phyloP scores from a whole-genome alignment of 495 filamentous ascomycete genomes.

The Cairneyella variabilis region DNA sequence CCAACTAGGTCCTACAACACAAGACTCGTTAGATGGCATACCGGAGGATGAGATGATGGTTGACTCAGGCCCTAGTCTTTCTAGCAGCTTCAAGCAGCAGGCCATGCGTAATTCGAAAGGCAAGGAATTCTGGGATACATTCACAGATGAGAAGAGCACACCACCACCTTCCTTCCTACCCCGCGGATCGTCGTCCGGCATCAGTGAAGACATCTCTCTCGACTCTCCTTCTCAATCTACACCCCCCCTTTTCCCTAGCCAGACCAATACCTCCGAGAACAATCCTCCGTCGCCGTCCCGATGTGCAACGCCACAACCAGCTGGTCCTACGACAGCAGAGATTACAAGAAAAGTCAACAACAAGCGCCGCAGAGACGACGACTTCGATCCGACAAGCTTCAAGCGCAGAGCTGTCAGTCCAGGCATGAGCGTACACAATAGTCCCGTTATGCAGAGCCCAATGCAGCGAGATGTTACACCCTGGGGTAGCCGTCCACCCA shows the following conservation, averaged over 20 bases:
- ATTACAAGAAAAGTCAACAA: slow-evolving; percentile 61
- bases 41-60: slow-evolving; percentile 59
- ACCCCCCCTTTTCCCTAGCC: slow-evolving; percentile 9
- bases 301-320: slow-evolving; percentile 33
- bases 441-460: slow-evolving; percentile 82
- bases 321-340: slow-evolving; percentile 53
- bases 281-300: slow-evolving; percentile 41
- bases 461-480: slow-evolving; percentile 63
- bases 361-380: slow-evolving; percentile 85
- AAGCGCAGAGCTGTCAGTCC: slow-evolving; percentile 93
- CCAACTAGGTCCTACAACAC: slow-evolving; percentile 30
- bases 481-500: slow-evolving; percentile 63
- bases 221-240: slow-evolving; percentile 52
- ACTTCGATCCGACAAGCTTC: slow-evolving; percentile 83
- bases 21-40: slow-evolving; percentile 52
- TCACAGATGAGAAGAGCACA: slow-evolving; percentile 49
- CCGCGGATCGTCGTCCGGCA: slow-evolving; percentile 20
- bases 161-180: slow-evolving; percentile 39
- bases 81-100: slow-evolving; percentile 68
- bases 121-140: slow-evolving; percentile 75
- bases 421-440: slow-evolving; percentile 86
- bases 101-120: slow-evolving; percentile 67
- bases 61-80: slow-evolving; percentile 43
- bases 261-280: slow-evolving; percentile 18
- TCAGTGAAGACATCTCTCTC: slow-evolving; percentile 66